phyloP scores from a whole-genome alignment of 345 rosid genomes.

The Jatropha curcas region DNA sequence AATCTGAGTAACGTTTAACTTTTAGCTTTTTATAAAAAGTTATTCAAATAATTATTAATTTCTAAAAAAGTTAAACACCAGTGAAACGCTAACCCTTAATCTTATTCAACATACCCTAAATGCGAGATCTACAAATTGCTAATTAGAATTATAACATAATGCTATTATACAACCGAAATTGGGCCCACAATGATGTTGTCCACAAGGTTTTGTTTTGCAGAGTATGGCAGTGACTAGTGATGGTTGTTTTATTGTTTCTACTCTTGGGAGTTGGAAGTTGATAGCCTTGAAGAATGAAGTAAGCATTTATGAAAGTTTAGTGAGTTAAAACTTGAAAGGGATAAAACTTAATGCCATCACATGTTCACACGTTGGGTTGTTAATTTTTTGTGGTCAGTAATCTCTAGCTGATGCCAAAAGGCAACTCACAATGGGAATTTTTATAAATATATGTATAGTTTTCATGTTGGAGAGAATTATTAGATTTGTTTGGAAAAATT shows the following conservation, averaged over 20 bases:
- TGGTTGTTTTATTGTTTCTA: too few relatives aligned
- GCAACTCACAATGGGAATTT: not conserved
- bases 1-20: too few relatives aligned
- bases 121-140: too few relatives aligned
- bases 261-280: conserved; percentile 11
- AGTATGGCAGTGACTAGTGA: not conserved
- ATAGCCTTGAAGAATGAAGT: not conserved
- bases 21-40: too few relatives aligned
- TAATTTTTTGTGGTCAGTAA: not conserved
- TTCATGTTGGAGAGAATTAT: too few relatives aligned
- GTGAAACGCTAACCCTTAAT: too few relatives aligned
- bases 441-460: too few relatives aligned
- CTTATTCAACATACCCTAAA: too few relatives aligned
- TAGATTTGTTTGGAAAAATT: too few relatives aligned
- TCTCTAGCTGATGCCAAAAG: not conserved
- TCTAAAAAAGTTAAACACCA: too few relatives aligned
- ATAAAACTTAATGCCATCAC: not conserved
- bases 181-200: not conserved
- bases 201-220: not conserved
- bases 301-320: not conserved
- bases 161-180: not conserved
- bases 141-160: too few relatives aligned
- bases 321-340: not conserved
- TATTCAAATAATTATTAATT: too few relatives aligned
- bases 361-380: not conserved